A percentile compares a stretch with the other conserved stretches of the same genome.
phyloP scores from a whole-genome alignment of 306 rosid genomes.

The Glycine soja region DNA sequence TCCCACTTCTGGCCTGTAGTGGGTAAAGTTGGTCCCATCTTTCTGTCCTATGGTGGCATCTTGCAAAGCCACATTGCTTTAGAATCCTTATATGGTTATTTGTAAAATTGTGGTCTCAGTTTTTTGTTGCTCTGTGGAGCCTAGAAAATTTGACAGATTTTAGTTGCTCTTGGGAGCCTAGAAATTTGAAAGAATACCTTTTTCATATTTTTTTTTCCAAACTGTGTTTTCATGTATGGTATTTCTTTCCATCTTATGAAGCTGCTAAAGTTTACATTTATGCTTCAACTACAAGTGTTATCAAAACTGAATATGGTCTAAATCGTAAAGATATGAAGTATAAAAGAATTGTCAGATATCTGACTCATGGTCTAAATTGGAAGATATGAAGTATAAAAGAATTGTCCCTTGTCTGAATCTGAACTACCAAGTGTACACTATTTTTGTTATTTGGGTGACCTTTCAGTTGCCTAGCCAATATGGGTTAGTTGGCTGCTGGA shows the following conservation, averaged over 20 bases:
- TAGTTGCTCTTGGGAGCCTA: constrained; percentile 33
- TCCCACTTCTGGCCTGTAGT: constrained; percentile 36
- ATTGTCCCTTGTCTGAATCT: constrained; percentile 8
- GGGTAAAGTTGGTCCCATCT: constrained; percentile 45
- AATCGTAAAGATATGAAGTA: too few relatives aligned
- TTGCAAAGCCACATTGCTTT: constrained; percentile 38
- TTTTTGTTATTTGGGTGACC: constrained; percentile 20
- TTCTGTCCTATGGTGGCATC: constrained; percentile 60
- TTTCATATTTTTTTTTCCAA: neutral
- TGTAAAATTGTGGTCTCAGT: constrained; percentile 44
- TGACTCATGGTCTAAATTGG: constrained; percentile 27
- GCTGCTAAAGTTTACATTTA: constrained; percentile 13
- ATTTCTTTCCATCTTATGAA: constrained; percentile 36
- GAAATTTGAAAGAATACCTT: constrained; percentile 10
- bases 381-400: constrained; percentile 26
- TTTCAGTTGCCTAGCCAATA: constrained; percentile 27
- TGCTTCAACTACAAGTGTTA: constrained; percentile 38
- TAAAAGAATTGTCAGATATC: too few relatives aligned
- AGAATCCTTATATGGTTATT: constrained; percentile 33
- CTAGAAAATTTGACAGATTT: constrained; percentile 34
- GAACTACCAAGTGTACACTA: constrained; percentile 18
- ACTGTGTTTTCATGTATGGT: constrained; percentile 21
- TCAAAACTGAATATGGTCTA: constrained; percentile 36
- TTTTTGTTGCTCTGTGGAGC: constrained; percentile 41
- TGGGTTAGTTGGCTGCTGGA: constrained; percentile 25